phyloP scores from a whole-genome alignment of 2,329 filamentous ascomycete species.

The Myriosclerotinia scirpicola region DNA sequence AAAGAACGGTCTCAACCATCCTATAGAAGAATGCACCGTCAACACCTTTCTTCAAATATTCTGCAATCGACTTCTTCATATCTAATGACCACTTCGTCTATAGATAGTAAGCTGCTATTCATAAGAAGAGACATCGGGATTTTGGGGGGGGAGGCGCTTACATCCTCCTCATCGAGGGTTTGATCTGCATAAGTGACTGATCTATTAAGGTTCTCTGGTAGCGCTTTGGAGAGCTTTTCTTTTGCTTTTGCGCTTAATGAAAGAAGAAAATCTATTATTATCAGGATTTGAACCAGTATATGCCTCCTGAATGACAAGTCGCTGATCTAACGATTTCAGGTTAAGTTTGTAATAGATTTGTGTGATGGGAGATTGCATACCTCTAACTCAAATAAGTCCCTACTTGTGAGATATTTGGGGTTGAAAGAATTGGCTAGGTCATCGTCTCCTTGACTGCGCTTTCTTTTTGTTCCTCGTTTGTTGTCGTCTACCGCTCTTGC shows the following conservation, averaged over 20 bases:
- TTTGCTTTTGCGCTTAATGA: constrained; percentile 82
- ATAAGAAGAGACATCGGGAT: background rate
- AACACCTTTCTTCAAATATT: constrained; percentile 75
- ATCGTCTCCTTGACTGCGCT: constrained; percentile 59
- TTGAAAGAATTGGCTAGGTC: constrained; percentile 79
- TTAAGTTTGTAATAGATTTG: constrained; percentile 28
- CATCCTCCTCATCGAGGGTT: constrained; percentile 77
- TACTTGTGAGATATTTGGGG: constrained; percentile 96
- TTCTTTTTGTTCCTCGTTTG: constrained; percentile 68
- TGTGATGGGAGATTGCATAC: constrained; percentile 48
- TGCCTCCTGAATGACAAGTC: constrained; percentile 93
- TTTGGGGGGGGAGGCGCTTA: constrained; percentile 48
- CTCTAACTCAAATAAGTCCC: constrained; percentile 93
- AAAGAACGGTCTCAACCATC: constrained; percentile 94
- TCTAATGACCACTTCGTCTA: constrained; percentile 80
- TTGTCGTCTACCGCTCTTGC: constrained; percentile 61
- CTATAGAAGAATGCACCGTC: constrained; percentile 94
- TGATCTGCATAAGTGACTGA: constrained; percentile 81
- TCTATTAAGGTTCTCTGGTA: constrained; percentile 63
- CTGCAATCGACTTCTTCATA: constrained; percentile 76
- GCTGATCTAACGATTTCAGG: constrained; percentile 62
- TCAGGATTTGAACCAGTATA: constrained; percentile 91
- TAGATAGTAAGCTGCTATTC: constrained; percentile 21
- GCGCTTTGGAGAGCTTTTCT: constrained; percentile 67
- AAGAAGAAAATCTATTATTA: constrained; percentile 92